Conservation (phyloP, 768 basidiomycete species). For the Pisolithus tinctorius region DNA sequence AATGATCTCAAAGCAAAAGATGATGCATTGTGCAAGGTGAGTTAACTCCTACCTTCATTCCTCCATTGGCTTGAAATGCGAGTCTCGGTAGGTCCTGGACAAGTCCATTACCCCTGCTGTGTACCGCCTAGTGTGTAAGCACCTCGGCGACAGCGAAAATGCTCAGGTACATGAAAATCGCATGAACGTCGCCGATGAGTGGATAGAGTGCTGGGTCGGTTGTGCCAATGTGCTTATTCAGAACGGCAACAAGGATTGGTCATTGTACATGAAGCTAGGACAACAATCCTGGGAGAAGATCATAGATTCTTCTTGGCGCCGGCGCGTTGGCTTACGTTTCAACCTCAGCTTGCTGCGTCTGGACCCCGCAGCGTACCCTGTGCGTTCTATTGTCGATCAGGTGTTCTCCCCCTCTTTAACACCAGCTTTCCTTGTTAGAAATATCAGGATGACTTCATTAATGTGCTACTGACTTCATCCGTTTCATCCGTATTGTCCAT, state of each 20-base stretch:
- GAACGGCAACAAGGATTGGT: conserved; percentile 53
- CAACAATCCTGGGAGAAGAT: conserved; percentile 51
- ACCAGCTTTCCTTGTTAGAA: conserved; percentile 27
- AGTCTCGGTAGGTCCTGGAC: conserved; percentile 38
- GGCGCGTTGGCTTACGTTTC: conserved; percentile 58
- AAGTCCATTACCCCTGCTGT: conserved; percentile 45
- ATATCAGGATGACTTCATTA: conserved; percentile 43
- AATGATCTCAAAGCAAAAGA: conserved; percentile 39
- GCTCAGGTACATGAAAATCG: conserved; percentile 14
- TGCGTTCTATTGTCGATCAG: conserved; percentile 24
- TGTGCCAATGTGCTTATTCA: conserved; percentile 58
- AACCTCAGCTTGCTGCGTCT: conserved; percentile 49
- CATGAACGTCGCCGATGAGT: conserved; percentile 38
- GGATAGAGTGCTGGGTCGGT: conserved; percentile 71
- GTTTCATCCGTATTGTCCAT: conserved; percentile 41
- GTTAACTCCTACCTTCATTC: conserved; percentile 27
- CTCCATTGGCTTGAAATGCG: background rate
- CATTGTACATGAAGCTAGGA: conserved; percentile 45
- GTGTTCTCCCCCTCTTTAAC: background rate
- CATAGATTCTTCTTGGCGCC: conserved; percentile 42
- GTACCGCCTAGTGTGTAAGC: conserved; percentile 47
- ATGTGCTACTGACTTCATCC: conserved; percentile 46
- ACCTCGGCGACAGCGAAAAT: conserved; percentile 31
- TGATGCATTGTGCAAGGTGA: conserved; percentile 42
- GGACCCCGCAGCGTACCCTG: conserved; percentile 56